phyloP scores from a whole-genome alignment of 2,329 filamentous ascomycete genomes.

The Epichloe aotearoae region DNA sequence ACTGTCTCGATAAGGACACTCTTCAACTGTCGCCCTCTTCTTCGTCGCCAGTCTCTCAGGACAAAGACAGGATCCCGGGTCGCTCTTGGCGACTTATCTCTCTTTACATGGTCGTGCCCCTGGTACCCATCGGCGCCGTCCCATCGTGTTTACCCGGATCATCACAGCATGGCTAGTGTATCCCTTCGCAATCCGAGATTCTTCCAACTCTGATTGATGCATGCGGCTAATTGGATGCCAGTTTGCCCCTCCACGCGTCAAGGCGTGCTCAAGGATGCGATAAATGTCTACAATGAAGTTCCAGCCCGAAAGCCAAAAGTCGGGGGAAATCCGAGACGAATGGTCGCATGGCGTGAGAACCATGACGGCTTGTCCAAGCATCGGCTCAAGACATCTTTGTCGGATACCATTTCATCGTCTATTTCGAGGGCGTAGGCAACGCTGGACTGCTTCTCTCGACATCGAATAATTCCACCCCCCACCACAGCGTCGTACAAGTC shows the following conservation, averaged over 20 bases:
- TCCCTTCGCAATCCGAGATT: no score
- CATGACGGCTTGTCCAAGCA: constrained; percentile 1
- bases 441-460: constrained; percentile 12
- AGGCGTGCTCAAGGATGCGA: constrained; percentile 38
- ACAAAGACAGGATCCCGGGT: no score
- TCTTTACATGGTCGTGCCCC: no score
- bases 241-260: constrained; percentile 7
- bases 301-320: constrained; percentile 40
- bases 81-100: no score
- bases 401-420: constrained; percentile 31
- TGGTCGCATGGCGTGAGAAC: constrained; percentile 1
- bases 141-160: no score
- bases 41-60: no score
- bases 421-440: constrained; percentile 13
- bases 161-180: no score
- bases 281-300: constrained; percentile 46
- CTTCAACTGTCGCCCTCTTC: no score
- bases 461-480: constrained; percentile 23
- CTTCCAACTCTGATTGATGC: no score
- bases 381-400: constrained; percentile 2
- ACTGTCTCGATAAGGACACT: no score
- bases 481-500: constrained; percentile 41
- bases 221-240: no score
- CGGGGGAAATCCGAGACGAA: constrained; percentile 5
- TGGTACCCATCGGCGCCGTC: no score